Base-by-base conservation (phyloP, 192 early-diverging fungal species). In the Gorgonomyces haynaldii region DNA sequence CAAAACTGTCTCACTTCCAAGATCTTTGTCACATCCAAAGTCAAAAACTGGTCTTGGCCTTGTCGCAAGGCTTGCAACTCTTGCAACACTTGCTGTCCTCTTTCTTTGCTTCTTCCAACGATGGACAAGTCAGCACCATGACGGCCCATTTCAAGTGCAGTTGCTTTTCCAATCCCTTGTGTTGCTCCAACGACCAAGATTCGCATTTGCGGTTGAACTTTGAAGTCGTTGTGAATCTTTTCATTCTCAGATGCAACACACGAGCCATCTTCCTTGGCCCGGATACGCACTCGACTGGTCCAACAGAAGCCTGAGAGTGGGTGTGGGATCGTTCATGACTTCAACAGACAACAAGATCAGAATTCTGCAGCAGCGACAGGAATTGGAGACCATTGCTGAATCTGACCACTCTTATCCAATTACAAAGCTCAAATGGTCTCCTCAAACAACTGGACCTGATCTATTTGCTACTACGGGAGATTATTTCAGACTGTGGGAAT, bases 371-470 rank as follows among this genome's bases (percentile, higher is more conserved):
- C n/a, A n/a, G n/a, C n/a, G n/a, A n/a, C n/a, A n/a, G n/a, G 84
- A 89, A 44, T 88, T 89, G 61, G 71, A 79, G 12, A 58, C 68
- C 5, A 64, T 89, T 2, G 89, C 84, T 24, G 85, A 85, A 49
- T 68, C 74, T 0, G 79, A 84, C 32, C 81, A 86, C 27, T 70
- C 81, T 23, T 96, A 90, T 52, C 95, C 95, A 16, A 70, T 87
- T 41, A 94, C 91, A 6, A 95, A 94, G 58, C 67, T 94, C 23
- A 60, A 83, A 37, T 98, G 89, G 89, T 73, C 84, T 37, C 89
- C 90, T 16, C 54, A 69, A 8, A 44, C 44, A 45, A 53, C 15
- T 9, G 16, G 29, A 4, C 65, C 72, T 1, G 90, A 93, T 53
- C 67, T 96, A 17, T 56, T 98, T 24, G 92, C 90, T 0, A 91